Base-by-base conservation (phyloP, 2,329 filamentous ascomycete species). In the Fusarium luffae region DNA sequence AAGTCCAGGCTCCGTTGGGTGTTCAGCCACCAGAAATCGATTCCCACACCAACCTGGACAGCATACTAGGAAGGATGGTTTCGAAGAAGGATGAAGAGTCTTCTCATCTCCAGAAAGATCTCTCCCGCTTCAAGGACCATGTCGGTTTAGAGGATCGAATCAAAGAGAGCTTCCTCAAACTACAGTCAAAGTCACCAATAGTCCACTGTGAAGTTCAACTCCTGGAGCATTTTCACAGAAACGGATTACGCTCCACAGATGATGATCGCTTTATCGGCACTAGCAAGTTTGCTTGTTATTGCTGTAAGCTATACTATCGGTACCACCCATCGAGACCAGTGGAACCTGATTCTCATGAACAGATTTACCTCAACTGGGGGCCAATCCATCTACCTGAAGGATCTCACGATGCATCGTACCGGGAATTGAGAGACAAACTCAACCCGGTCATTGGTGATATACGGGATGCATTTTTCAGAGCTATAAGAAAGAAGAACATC, bases 191-290 rank as follows among this genome's bases (percentile, higher is more conserved):
- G 12, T 25, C 50, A 30, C 50, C 50, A 23, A 52, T 30, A 30
- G 37, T 52, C 25, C 34, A 42, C 50, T 41, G 37, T 8, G n/a
- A 52, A 30, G n/a, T 52, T 18, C 50, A 52, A 42, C 34, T 52
- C 37, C 25, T 52, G 13, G 37, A 52, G 13, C 50, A 52, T 52
- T 52, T 52, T 52, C 21, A 52, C 12, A 41, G 37, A 18, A 52
- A 21, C n/a, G 14, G 50, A 42, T 30, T 52, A 4, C 50, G 34
- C 14, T 52, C 42, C 8, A n/a, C 13, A 42, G 25, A 42, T 42
- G 13, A 23, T 37, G 50, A 52, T n/a, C 37, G 37, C 37, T 52
- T 52, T 52, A n/a, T 52, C 18, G 50, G 50, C 50, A 52, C 37
- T 41, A 52, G 25, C n/a, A 42, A 52, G n/a, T 30, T 42, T 42